These are phyloP conservation scores for Porcisia deanei DNA, from an alignment of 208 protist species.

Conservation along the genomic window DNA sequence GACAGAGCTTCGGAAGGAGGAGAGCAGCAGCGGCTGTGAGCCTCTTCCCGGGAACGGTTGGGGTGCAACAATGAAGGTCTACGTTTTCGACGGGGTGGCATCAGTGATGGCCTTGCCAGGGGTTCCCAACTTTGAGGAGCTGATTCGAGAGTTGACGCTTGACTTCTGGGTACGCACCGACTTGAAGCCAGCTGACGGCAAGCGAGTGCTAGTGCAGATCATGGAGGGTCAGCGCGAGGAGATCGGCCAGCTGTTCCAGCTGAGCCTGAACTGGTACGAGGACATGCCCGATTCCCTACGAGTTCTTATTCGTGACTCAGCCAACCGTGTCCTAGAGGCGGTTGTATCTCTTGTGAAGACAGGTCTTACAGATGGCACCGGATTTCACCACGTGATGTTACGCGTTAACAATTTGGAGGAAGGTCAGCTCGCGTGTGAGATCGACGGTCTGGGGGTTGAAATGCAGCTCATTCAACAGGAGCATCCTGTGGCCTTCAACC, in stretches of 20 bases:
- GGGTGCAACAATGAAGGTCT: constrained; percentile 53
- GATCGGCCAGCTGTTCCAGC: constrained; percentile 79
- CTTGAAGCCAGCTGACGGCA: constrained; percentile 41
- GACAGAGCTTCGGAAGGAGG: constrained; percentile 32
- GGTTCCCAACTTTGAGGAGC: constrained; percentile 84
- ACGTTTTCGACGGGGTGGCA: constrained; percentile 71
- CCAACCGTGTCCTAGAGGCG: constrained; percentile 88
- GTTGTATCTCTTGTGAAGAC: constrained; percentile 43
- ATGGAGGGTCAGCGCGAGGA: constrained; percentile 80
- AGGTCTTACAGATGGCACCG: constrained; percentile 19
- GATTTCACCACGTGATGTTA: constrained; percentile 86
- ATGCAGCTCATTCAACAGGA: constrained; percentile 85
- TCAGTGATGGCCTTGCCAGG: constrained; percentile 83
- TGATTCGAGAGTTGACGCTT: constrained; percentile 73
- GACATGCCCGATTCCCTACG: constrained; percentile 69
- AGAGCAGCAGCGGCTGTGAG: constrained; percentile 18
- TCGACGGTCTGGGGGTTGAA: constrained; percentile 57
- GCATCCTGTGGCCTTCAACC: constrained; percentile 86
- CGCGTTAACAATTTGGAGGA: constrained; percentile 78
- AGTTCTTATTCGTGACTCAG: constrained; percentile 74
- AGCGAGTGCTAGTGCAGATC: constrained; percentile 78
- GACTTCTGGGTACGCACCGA: constrained; percentile 91
- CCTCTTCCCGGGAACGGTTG: constrained; percentile 84
- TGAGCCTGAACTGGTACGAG: constrained; percentile 79
- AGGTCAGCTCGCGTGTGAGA: constrained; percentile 57